These are phyloP conservation scores for Soucietia sequanensis DNA, from an alignment of 805 yeast species.

Conservation along the genomic window DNA sequence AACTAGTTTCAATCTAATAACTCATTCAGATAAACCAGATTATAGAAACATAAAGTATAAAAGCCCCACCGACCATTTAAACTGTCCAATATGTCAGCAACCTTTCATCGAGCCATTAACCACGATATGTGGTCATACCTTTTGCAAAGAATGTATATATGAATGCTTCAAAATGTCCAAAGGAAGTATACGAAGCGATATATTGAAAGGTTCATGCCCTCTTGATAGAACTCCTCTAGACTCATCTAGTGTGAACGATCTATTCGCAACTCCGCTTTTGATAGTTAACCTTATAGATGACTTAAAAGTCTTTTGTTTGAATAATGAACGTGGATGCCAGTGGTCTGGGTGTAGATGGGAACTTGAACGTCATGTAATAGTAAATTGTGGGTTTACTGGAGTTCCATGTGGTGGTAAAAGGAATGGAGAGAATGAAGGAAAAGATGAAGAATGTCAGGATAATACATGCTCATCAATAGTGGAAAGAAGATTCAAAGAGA, in stretches of 20 bases:
- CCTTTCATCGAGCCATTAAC: conserved; percentile 62
- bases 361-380: conserved; percentile 46
- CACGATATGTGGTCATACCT: conserved; percentile 68
- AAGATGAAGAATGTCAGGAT: background rate
- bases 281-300: conserved; percentile 62
- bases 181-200: conserved; percentile 9
- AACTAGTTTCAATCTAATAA: conserved; percentile 13
- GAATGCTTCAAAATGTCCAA: conserved; percentile 43
- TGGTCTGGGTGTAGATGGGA: conserved; percentile 62
- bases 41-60: conserved; percentile 29
- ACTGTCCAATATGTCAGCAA: conserved; percentile 66
- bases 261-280: conserved; percentile 53
- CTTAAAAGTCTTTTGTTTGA: conserved; percentile 54
- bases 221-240: conserved; percentile 55
- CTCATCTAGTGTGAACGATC: conserved; percentile 26
- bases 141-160: conserved; percentile 54
- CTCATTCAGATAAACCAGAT: conserved; percentile 21
- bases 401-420: conserved; percentile 29
- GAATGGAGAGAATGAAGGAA: conserved; percentile 5
- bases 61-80: conserved; percentile 30
- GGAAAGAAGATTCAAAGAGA: conserved; percentile 14
- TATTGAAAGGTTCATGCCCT: conserved; percentile 47
- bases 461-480: conserved; percentile 11
- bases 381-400: conserved; percentile 36
- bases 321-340: conserved; percentile 51